Conservation (phyloP, 75 land plant species). For the Pinus tabuliformis region DNA sequence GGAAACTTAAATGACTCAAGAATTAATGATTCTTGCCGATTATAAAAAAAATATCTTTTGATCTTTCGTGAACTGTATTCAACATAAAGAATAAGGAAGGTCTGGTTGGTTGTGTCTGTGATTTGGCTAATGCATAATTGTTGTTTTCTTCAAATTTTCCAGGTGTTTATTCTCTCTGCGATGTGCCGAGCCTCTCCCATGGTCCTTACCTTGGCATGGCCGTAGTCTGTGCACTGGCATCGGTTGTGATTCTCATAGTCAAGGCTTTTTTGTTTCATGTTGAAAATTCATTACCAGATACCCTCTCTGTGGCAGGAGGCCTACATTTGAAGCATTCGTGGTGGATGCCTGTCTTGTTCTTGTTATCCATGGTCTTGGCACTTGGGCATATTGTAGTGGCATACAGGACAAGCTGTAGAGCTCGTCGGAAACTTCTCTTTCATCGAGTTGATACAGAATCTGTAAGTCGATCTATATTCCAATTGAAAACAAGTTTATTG, state of each 20-base stretch:
- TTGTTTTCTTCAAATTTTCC: slow-evolving; percentile 10
- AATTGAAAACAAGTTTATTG: not conserved
- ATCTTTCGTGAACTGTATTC: not conserved
- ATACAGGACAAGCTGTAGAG: slow-evolving; percentile 69
- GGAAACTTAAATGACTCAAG: too few relatives aligned
- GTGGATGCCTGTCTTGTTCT: slow-evolving; percentile 76
- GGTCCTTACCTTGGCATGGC: slow-evolving; percentile 81
- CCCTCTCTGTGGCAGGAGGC: slow-evolving; percentile 18
- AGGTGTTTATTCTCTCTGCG: slow-evolving; percentile 86
- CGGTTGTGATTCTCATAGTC: slow-evolving; percentile 51
- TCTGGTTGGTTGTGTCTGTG: not conserved
- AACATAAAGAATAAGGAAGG: not conserved
- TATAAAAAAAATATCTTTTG: not conserved
- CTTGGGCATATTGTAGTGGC: slow-evolving; percentile 84
- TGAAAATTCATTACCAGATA: slow-evolving; percentile 11
- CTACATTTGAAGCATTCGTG: slow-evolving; percentile 51
- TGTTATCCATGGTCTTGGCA: slow-evolving; percentile 75
- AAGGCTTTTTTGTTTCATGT: slow-evolving; percentile 60
- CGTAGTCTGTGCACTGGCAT: slow-evolving; percentile 44
- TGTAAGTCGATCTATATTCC: slow-evolving; percentile 27
- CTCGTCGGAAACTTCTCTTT: slow-evolving; percentile 73
- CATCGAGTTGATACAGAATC: slow-evolving; percentile 74
- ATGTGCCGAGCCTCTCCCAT: slow-evolving; percentile 61
- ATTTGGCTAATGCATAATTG: slow-evolving; percentile 1
- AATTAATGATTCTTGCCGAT: not conserved